Evolutionary conservation across 305 asterid species (phyloP).

Genomic region (Fraxinus latifolia): DNA sequence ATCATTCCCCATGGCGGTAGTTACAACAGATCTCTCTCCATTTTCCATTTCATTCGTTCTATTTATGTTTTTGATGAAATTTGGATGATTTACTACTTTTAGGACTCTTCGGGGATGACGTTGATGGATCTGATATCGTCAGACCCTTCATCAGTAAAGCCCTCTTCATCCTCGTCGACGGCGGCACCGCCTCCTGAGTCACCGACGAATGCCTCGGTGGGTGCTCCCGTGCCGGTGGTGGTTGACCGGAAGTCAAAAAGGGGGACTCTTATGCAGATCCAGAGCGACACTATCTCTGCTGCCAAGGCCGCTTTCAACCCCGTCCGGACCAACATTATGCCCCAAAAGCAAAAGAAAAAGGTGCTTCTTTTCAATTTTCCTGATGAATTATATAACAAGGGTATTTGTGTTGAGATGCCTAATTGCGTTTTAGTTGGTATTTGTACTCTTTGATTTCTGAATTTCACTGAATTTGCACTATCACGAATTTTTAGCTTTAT

Average conservation of each 20-base stretch:
- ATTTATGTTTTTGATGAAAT: neutral
- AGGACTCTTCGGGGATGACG: slow-evolving; percentile 94
- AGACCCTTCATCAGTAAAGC: slow-evolving; percentile 64
- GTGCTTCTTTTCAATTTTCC: slow-evolving; percentile 19
- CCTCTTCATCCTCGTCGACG: slow-evolving; percentile 41
- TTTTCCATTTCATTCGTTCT: neutral
- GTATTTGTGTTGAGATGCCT: neutral
- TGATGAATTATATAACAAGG: neutral
- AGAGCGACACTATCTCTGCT: slow-evolving; percentile 87
- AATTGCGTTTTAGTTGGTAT: slow-evolving; percentile 11
- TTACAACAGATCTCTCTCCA: neutral
- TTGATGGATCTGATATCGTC: slow-evolving; percentile 98
- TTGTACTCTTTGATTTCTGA: slow-evolving; percentile 3
- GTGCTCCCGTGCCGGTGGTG: slow-evolving; percentile 49
- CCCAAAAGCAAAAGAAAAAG: slow-evolving; percentile 78
- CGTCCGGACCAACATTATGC: slow-evolving; percentile 83
- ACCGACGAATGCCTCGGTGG: slow-evolving; percentile 26
- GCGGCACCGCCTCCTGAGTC: slow-evolving; percentile 54
- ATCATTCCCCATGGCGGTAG: slow-evolving; percentile 35
- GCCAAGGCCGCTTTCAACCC: slow-evolving; percentile 92
- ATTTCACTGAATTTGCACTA: slow-evolving; percentile 17
- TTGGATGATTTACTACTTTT: neutral
- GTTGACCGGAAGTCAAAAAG: slow-evolving; percentile 83
- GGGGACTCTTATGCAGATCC: slow-evolving; percentile 94
- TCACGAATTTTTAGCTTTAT: slow-evolving; percentile 5